Evolutionary conservation across 2,329 filamentous ascomycete species (phyloP).

Genomic region (Venturia asperata): DNA sequence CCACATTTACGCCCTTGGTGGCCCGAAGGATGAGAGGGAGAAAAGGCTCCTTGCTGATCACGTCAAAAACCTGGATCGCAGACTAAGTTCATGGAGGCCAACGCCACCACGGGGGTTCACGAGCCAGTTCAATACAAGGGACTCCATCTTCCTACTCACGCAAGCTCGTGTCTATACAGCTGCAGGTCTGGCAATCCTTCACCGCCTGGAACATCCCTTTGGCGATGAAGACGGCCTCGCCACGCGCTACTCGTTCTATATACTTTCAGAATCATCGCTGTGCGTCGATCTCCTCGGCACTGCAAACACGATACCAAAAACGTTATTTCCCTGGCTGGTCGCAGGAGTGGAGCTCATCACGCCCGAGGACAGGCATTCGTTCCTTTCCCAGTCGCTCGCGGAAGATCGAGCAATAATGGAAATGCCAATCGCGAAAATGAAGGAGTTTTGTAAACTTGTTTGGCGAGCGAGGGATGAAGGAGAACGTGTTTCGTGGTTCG

Average conservation of each 20-base stretch:
- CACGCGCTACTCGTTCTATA: neutral
- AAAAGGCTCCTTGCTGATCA: constrained; percentile 15
- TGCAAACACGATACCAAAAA: neutral
- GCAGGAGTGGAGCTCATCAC: neutral
- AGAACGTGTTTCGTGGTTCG: neutral
- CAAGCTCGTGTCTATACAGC: constrained; percentile 30
- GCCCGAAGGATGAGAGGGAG: neutral
- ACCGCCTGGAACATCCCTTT: constrained; percentile 29
- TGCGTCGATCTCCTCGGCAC: neutral
- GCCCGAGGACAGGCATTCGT: neutral
- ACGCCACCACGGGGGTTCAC: constrained; percentile 21
- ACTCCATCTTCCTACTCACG: constrained; percentile 27
- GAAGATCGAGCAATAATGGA: constrained; percentile 1
- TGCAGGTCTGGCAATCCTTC: constrained; percentile 28
- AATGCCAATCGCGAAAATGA: constrained; percentile 7
- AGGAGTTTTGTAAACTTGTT: neutral
- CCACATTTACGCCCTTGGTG: constrained; percentile 22
- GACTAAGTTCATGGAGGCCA: constrained; percentile 20
- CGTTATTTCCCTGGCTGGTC: constrained; percentile 15
- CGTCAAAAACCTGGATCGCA: constrained; percentile 12
- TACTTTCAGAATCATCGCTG: neutral
- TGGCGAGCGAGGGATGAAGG: neutral
- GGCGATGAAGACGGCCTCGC: constrained; percentile 26
- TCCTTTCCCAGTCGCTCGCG: neutral
- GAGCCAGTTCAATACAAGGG: constrained; percentile 24